Conservation (phyloP, 129 eudicot species). For the Helianthus tuberosus region DNA sequence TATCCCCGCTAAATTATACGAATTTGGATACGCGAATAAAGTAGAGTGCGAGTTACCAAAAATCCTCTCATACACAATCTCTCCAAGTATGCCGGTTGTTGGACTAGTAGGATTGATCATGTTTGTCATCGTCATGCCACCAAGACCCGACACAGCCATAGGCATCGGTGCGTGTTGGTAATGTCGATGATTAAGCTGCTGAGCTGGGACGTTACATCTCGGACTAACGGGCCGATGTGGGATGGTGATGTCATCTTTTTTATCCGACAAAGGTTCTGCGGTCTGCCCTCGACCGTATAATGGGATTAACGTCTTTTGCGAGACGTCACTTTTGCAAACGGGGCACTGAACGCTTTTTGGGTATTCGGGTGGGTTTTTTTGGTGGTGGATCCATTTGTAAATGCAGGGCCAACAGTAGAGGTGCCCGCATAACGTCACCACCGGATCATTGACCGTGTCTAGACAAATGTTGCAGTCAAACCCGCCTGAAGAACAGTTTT, state of each 20-base stretch:
- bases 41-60: conserved; percentile 56
- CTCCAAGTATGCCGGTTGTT: conserved; percentile 59
- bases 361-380: conserved; percentile 37
- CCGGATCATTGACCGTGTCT: conserved; percentile 75
- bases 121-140: conserved; percentile 47
- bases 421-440: conserved; percentile 88
- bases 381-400: conserved; percentile 80
- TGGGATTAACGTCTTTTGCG: conserved; percentile 65
- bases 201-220: conserved; percentile 41
- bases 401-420: conserved; percentile 97
- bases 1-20: conserved; percentile 46
- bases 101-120: conserved; percentile 43
- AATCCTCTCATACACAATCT: conserved; percentile 60
- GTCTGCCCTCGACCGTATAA: conserved; percentile 77
- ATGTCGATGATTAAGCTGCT: conserved; percentile 32
- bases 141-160: conserved; percentile 27
- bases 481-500: conserved; percentile 40
- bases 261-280: conserved; percentile 30
- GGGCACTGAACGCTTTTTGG: conserved; percentile 65
- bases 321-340: conserved; percentile 71
- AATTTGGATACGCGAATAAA: conserved; percentile 56
- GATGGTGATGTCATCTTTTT: conserved; percentile 38
- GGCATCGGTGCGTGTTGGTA: conserved; percentile 37
- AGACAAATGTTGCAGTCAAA: conserved; percentile 91
- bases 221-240: conserved; percentile 76